Percentiles rank a stretch among this genome's conserved stretches.
These are phyloP conservation scores for Candida tammaniensis DNA, from an alignment of 805 yeast species.

Conservation along the genomic window DNA sequence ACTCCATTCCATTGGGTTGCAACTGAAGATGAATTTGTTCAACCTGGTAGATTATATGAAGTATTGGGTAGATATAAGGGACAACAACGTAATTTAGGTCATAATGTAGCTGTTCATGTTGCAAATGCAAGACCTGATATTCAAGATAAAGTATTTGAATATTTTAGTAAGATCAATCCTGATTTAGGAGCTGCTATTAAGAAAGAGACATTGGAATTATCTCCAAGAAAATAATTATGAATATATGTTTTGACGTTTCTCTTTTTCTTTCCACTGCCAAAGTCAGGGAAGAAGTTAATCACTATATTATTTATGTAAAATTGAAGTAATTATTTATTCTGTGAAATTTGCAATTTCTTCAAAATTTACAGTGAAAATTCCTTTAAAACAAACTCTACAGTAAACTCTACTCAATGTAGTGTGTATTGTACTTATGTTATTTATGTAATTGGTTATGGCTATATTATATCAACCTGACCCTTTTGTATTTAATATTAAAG, in stretches of 20 bases:
- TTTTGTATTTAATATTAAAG: constrained; percentile 86
- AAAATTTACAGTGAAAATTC: no score
- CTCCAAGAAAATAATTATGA: constrained; percentile 43
- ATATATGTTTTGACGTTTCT: background rate
- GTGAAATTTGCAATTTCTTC: no score
- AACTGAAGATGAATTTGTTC: constrained; percentile 64
- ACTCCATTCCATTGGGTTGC: constrained; percentile 84
- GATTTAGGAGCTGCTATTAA: constrained; percentile 67
- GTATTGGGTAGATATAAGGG: constrained; percentile 75
- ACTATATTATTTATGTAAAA: no score
- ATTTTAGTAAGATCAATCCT: constrained; percentile 71
- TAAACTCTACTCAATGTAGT: no score
- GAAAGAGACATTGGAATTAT: constrained; percentile 54
- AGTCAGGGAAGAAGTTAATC: no score
- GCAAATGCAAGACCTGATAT: constrained; percentile 66
- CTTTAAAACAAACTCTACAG: no score
- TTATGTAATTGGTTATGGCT: no score
- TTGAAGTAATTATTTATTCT: no score
- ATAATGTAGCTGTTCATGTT: constrained; percentile 78
- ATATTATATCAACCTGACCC: constrained; percentile 55
- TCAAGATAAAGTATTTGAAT: constrained; percentile 74
- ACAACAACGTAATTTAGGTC: constrained; percentile 80
- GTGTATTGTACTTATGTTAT: background rate
- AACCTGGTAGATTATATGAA: constrained; percentile 75
- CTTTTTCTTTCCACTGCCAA: no score